These are phyloP conservation scores for Ophiostoma australiae DNA, from an alignment of 2,329 filamentous ascomycete species.

Conservation along the genomic window DNA sequence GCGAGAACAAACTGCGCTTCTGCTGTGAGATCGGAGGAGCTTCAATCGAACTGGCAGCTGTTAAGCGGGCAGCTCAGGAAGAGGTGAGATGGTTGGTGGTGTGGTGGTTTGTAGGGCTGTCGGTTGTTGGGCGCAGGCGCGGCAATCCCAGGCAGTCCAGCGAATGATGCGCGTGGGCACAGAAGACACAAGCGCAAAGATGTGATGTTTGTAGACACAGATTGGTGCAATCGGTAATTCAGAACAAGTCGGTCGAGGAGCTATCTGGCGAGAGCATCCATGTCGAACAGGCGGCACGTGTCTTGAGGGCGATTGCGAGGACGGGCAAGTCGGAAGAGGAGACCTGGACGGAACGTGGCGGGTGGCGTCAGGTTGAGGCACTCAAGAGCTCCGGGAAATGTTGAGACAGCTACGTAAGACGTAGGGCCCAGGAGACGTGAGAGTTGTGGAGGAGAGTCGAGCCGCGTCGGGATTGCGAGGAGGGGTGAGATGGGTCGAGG, in stretches of 20 bases:
- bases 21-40: neutral
- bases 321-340: neutral
- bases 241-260: neutral
- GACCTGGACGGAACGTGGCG: neutral
- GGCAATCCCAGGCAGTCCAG: neutral
- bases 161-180: neutral
- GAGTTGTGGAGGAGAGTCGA: neutral
- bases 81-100: neutral
- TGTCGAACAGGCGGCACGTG: slow-evolving; percentile 2
- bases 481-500: slow-evolving; percentile 3
- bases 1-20: neutral
- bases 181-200: neutral
- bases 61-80: neutral
- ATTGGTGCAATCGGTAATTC: neutral
- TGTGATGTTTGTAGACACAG: neutral
- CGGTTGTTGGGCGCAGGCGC: neutral
- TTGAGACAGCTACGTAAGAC: neutral
- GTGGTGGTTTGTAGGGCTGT: neutral
- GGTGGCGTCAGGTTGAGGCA: neutral
- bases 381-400: neutral
- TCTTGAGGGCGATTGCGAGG: neutral
- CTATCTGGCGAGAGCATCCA: neutral
- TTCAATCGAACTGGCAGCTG: neutral
- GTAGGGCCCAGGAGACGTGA: too few relatives aligned
- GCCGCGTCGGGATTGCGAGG: neutral